Base-by-base conservation (phyloP, 176 grass and related monocot species). In the Miscanthus lutarioriparius region DNA sequence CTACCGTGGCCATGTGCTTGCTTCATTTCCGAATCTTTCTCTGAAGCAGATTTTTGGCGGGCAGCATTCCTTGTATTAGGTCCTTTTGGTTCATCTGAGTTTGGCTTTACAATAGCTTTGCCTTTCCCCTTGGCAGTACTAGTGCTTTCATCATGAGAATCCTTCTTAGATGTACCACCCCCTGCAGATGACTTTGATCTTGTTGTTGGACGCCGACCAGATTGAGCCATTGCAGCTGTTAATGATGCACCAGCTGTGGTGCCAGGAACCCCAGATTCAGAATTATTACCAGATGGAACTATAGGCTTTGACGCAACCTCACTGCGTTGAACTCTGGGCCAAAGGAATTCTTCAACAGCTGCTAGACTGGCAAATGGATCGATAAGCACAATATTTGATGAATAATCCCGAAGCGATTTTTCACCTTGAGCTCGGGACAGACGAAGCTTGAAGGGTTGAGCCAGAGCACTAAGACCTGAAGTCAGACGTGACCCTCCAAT, bases 301-400 rank as follows among this genome's bases (percentile, higher is more conserved):
- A 45, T 77, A 74, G 84, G 80, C 64, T 95, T 93, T 0, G 89
- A 90, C n/a, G 68, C 85, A 77, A 87, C 80, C 43, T 97, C 92
- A 32, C 72, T 88, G 12, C 92, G 90, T 80, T 95, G 92, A 88
- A 97, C 82, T 86, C 87, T 91, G 17, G 95, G 95, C 95, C 95
- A 97, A 61, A 97, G 85, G 67, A 95, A 97, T 11, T 97, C 95
- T 86, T 97, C 95, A 44, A 97, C 89, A 19, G 89, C 82, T 70
- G 88, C 91, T 28, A 97, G 82, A 82, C 86, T 95, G 23, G 95
- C 90, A 62, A 95, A 82, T 28, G 92, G 90, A 27, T 97, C 92
- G 6, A 97, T 93, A 74, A 95, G 87, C 45, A 97, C 95, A 91
- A 97, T 83, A 84, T 97, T 97, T 72, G 92, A 93, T 71, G 95